phyloP scores from a whole-genome alignment of 73 alveolate genomes.

The Paramecium primaurelia region DNA sequence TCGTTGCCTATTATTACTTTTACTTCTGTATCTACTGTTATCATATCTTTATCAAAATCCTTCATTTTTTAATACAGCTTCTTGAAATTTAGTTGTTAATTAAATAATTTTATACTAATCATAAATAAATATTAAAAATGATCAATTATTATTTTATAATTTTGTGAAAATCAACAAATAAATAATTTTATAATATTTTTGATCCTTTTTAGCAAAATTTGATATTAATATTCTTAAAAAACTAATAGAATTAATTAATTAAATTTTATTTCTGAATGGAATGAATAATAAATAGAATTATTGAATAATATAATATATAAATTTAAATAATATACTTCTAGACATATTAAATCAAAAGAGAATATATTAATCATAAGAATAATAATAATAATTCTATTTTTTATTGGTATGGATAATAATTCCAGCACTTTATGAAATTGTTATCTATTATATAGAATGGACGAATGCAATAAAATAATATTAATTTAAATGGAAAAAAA shows the following conservation, averaged over 20 bases:
- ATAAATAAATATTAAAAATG: neutral
- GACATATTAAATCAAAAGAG: no score
- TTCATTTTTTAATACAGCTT: neutral
- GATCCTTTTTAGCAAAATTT: neutral
- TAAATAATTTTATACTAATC: constrained; percentile 6
- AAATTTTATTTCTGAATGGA: no score
- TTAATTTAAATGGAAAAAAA: neutral
- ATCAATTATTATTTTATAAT: neutral
- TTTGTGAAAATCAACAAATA: neutral
- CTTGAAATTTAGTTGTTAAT: neutral
- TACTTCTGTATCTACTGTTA: neutral
- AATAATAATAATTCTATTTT: no score
- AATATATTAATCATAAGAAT: no score
- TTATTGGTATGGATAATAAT: no score
- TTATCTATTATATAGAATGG: neutral
- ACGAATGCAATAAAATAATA: neutral
- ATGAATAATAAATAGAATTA: no score
- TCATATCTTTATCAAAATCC: neutral
- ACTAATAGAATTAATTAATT: no score
- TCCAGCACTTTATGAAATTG: no score
- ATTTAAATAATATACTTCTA: no score
- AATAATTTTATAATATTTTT: no score
- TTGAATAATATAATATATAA: neutral
- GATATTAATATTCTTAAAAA: neutral
- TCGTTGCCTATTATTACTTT: neutral